Evolutionary conservation across 192 early-diverging fungal genomes (phyloP), one percentile per base, ranked within the genome.

Genomic region (Obelidium mucronatum): DNA sequence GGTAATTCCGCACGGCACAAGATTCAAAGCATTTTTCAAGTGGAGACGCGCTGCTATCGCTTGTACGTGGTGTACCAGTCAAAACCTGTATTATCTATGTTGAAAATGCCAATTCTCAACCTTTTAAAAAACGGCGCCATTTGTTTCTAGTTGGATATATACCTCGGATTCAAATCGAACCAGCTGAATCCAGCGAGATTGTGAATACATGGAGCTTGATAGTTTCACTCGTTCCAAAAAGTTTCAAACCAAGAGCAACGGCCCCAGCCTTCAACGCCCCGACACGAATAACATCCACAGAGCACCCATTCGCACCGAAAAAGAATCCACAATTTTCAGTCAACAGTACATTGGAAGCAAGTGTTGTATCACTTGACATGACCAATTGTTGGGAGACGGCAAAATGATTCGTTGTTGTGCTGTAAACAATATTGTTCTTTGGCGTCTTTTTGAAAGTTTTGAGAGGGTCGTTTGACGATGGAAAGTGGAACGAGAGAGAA

Each of bases 1-100:
- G 54, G 65, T 76, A 76, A 34, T 66, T 76, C 31, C 64, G 39
- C 3, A 76, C 54, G 3, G 75, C 63, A 33, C 61, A 64, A 1
- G 75, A 67, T 36, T 65, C 70, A 34, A 72, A 72, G 34, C 70
- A 72, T 0, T 13, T 6, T 36, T 58, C 22, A 2, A 72, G 55
- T 6, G 70, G 70, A 24, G 53, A 31, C 54, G 36, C 36, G n/a
- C n/a, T n/a, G n/a, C n/a, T n/a, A n/a, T n/a, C n/a, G n/a, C n/a
- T n/a, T n/a, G n/a, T n/a, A n/a, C n/a, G n/a, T n/a, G n/a, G n/a
- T n/a, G n/a, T n/a, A n/a, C n/a, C n/a, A n/a, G n/a, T n/a, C n/a
- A n/a, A n/a, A n/a, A n/a, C n/a, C n/a, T n/a, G n/a, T n/a, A n/a
- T n/a, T n/a, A n/a, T n/a, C n/a, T n/a, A n/a, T n/a, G n/a, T n/a